A percentile compares a stretch with the other conserved stretches of the same genome.
phyloP scores from a whole-genome alignment of 257 asterid genomes.

The Plectranthus barbatus region DNA sequence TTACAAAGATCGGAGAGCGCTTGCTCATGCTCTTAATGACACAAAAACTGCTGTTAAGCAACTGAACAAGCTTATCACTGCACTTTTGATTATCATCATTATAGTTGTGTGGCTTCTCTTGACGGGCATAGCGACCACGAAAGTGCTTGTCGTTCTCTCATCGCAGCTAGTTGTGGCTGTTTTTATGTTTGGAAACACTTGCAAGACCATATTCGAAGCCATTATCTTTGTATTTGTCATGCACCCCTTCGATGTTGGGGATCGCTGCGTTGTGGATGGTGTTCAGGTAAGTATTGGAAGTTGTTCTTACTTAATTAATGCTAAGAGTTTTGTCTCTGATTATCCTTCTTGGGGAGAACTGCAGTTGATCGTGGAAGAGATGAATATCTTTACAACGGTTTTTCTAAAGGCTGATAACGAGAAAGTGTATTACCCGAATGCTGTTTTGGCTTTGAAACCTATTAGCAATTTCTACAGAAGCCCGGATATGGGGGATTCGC shows the following conservation, averaged over 20 bases:
- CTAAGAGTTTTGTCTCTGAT: background rate
- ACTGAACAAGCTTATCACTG: constrained; percentile 41
- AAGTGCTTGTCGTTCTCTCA: constrained; percentile 40
- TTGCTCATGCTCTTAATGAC: constrained; percentile 67
- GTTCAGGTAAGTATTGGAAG: constrained; percentile 29
- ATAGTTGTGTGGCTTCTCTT: constrained; percentile 42
- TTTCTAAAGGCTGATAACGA: constrained; percentile 35
- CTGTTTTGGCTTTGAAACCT: constrained; percentile 36
- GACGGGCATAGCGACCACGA: constrained; percentile 52
- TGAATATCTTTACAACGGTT: constrained; percentile 42
- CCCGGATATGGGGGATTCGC: constrained; percentile 42
- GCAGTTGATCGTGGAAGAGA: constrained; percentile 50
- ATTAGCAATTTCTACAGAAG: constrained; percentile 44
- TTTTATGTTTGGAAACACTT: constrained; percentile 59
- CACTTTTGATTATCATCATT: constrained; percentile 23
- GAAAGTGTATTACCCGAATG: constrained; percentile 37
- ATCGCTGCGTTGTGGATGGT: constrained; percentile 53
- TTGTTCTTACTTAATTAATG: background rate
- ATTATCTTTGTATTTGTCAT: constrained; percentile 51
- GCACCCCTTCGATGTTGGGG: constrained; percentile 67
- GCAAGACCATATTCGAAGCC: constrained; percentile 60
- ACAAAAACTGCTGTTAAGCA: constrained; percentile 61
- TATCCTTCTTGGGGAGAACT: background rate
- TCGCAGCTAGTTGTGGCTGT: constrained; percentile 52
- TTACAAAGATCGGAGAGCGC: constrained; percentile 78